These are phyloP conservation scores for Penicillium cinerascens DNA, from an alignment of 495 filamentous ascomycete species.

Conservation along the genomic window DNA sequence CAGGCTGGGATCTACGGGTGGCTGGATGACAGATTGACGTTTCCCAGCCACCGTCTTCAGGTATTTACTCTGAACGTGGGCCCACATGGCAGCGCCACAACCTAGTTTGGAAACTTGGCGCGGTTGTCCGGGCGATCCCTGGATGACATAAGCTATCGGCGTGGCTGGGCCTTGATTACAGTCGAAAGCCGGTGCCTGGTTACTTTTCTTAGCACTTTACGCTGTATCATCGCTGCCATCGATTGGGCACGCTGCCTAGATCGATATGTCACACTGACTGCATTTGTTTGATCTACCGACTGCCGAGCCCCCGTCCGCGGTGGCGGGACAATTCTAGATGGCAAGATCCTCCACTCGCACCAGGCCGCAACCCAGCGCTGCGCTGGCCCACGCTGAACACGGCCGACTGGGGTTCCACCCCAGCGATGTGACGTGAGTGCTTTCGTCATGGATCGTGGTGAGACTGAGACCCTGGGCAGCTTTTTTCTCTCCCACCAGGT, in stretches of 20 bases:
- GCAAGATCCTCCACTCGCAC: slow-evolving; percentile 67
- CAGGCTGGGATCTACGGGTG: slow-evolving; percentile 29
- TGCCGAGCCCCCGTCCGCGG: background rate
- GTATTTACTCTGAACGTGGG: background rate
- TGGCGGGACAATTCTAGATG: slow-evolving; percentile 24
- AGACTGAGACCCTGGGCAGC: slow-evolving; percentile 34
- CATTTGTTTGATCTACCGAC: background rate
- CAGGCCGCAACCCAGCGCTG: slow-evolving; percentile 59
- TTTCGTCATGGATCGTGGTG: slow-evolving; percentile 57
- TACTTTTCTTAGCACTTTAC: slow-evolving; percentile 23
- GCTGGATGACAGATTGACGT: slow-evolving; percentile 17
- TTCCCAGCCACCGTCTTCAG: slow-evolving; percentile 15
- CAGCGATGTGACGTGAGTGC: slow-evolving; percentile 51
- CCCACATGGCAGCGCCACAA: slow-evolving; percentile 15
- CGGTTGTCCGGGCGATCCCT: background rate
- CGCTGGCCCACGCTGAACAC: slow-evolving; percentile 63
- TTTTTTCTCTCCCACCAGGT: slow-evolving; percentile 30
- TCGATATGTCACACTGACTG: slow-evolving; percentile 7
- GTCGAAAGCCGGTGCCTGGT: slow-evolving; percentile 19
- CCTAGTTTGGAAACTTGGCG: background rate
- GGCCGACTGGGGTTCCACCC: slow-evolving; percentile 65
- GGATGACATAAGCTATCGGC: slow-evolving; percentile 4
- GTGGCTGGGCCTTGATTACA: slow-evolving; percentile 34
- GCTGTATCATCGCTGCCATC: background rate
- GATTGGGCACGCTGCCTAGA: background rate